A percentile compares a stretch with the other conserved stretches of the same genome.
These are phyloP conservation scores for Linum lewisii DNA, from an alignment of 345 rosid genomes.

Conservation along the genomic window DNA sequence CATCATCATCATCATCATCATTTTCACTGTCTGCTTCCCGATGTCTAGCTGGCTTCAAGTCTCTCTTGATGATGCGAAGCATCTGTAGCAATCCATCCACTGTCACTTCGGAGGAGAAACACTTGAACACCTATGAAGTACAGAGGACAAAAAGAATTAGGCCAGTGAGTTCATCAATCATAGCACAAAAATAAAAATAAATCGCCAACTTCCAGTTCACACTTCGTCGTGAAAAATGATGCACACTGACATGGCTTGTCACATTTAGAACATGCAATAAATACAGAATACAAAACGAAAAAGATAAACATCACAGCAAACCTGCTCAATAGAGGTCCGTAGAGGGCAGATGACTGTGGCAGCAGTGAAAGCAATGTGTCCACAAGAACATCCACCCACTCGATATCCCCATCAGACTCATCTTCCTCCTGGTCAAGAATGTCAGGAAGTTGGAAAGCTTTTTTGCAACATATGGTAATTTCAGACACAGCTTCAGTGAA, in stretches of 20 bases:
- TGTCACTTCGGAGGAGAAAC: constrained; percentile 66
- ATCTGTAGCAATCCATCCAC: constrained; percentile 66
- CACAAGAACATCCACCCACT: constrained; percentile 80
- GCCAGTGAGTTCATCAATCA: neutral
- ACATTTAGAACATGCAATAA: neutral
- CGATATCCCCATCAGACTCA: constrained; percentile 49
- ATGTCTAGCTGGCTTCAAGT: constrained; percentile 83
- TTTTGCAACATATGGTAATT: constrained; percentile 77
- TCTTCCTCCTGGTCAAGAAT: constrained; percentile 51
- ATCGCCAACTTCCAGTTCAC: no score
- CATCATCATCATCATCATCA: constrained; percentile 47
- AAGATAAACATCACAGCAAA: constrained; percentile 12
- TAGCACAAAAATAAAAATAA: no score
- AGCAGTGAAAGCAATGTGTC: constrained; percentile 81
- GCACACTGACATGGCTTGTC: no score
- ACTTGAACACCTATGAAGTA: constrained; percentile 59
- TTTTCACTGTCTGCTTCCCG: constrained; percentile 48
- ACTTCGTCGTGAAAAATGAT: no score
- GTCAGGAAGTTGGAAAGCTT: constrained; percentile 54
- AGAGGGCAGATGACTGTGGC: constrained; percentile 85
- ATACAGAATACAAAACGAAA: neutral
- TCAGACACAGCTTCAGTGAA: constrained; percentile 68
- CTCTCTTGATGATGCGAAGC: constrained; percentile 84
- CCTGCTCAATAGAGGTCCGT: constrained; percentile 88
- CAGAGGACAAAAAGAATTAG: neutral